Evolutionary conservation across 805 yeast genomes (phyloP), one percentile per base, ranked within the genome.

Genomic region (Saccharomycopsis fibuligera): DNA sequence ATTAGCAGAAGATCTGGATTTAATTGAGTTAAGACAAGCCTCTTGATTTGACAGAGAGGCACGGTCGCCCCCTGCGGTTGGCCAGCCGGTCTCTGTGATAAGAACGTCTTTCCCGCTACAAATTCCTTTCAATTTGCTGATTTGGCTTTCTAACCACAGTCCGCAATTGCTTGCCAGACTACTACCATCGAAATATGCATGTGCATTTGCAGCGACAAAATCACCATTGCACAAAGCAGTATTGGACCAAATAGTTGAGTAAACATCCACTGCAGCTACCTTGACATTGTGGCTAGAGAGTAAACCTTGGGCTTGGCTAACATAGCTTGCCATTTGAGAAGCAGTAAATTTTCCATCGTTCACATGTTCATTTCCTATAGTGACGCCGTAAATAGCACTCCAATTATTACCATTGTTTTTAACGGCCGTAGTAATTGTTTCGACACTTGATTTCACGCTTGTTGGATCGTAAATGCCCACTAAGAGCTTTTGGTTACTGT

Each of bases 31-130:
- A n/a, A n/a, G n/a, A n/a, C n/a, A n/a, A n/a, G n/a, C n/a, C n/a
- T n/a, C n/a, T n/a, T n/a, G n/a, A n/a, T n/a, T n/a, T n/a, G n/a
- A n/a, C n/a, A n/a, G n/a, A 59, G 96, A 93, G 51, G 66, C 74
- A 66, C 89, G 91, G 62, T 80, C 68, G 58, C 76, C 72, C 72
- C 99, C 99, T 63, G 76, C 68, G 55, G 87, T 78, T 64, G 99
- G 99, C 98, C 99, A 93, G 58, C 99, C 99, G 53, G 96, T 75
- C 76, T 93, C 99, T 57, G 90, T 80, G 64, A 91, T 79, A 59
- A 87, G 68, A 51, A 87, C 90, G 39, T 67, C 56, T 74, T 88
- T 44, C n/a, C 29, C 41, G 35, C 30, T 25, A 25, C 44, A 31
- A 16, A 41, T 42, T 2, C 36, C 6, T n/a, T 41, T 21, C 30